phyloP scores from a whole-genome alignment of 208 protist genomes.

The Tritrichomonas musculus region DNA sequence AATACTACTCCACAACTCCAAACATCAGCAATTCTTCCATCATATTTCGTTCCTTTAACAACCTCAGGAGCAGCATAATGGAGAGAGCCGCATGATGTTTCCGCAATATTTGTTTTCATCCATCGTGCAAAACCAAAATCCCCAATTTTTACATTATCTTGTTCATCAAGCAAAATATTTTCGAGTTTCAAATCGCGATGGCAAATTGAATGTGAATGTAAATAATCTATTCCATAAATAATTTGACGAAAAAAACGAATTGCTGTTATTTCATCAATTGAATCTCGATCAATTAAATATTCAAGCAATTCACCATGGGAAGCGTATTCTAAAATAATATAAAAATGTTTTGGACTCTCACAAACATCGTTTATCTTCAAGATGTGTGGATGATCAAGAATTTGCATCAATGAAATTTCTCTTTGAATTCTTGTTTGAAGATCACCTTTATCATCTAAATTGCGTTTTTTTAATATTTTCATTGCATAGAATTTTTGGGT shows the following conservation, averaged over 20 bases:
- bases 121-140: conserved; percentile 77
- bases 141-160: conserved; percentile 71
- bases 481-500: not conserved
- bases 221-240: conserved; percentile 88
- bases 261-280: conserved; percentile 61
- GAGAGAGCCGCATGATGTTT: conserved; percentile 71
- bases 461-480: conserved; percentile 16
- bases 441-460: not conserved
- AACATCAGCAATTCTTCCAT: conserved; percentile 53
- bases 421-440: not conserved
- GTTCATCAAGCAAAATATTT: conserved; percentile 66
- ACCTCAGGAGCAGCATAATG: conserved; percentile 77
- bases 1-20: conserved; percentile 69
- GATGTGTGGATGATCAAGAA: not conserved
- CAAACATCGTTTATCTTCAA: conserved; percentile 67
- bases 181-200: conserved; percentile 70
- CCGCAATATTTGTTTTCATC: conserved; percentile 67
- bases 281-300: conserved; percentile 91
- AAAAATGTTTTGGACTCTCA: conserved; percentile 91
- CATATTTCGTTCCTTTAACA: conserved; percentile 65
- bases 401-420: not conserved
- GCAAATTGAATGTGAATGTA: conserved; percentile 66
- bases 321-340: conserved; percentile 97
- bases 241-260: conserved; percentile 91
- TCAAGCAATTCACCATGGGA: conserved; percentile 95